These are phyloP conservation scores for Pelagophyceae sp. DNA, from an alignment of 352 stramenopile species.

Conservation along the genomic window DNA sequence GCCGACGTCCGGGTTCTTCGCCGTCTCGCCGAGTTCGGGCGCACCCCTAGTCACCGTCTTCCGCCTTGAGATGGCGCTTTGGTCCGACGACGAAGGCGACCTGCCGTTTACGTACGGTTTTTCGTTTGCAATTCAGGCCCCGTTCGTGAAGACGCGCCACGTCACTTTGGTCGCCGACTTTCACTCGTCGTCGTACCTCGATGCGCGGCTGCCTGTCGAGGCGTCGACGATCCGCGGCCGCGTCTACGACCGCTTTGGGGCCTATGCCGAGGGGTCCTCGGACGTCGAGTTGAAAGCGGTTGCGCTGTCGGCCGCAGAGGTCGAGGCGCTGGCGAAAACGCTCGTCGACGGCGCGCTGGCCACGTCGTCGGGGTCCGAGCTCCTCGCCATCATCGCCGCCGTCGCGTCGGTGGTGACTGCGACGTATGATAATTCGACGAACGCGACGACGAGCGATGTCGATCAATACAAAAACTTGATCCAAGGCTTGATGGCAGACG, in stretches of 20 bases:
- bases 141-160: not conserved
- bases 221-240: not conserved
- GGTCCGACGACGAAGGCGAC: constrained; percentile 10
- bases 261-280: not conserved
- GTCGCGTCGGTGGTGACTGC: not conserved
- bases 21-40: not conserved
- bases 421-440: not conserved
- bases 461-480: not conserved
- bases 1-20: not conserved
- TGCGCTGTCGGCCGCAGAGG: not conserved
- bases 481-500: too few relatives aligned
- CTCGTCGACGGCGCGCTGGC: not conserved
- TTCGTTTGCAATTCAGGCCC: not conserved
- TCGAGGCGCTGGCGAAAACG: not conserved
- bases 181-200: not conserved
- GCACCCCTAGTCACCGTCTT: not conserved
- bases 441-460: not conserved
- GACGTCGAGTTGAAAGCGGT: not conserved
- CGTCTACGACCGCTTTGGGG: not conserved
- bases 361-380: not conserved
- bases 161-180: not conserved
- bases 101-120: not conserved
- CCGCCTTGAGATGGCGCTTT: not conserved
- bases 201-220: not conserved
- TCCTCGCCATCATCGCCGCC: not conserved